These are phyloP conservation scores for Colletotrichum tamarilloi DNA, from an alignment of 2,329 filamentous ascomycete genomes.

Conservation along the genomic window DNA sequence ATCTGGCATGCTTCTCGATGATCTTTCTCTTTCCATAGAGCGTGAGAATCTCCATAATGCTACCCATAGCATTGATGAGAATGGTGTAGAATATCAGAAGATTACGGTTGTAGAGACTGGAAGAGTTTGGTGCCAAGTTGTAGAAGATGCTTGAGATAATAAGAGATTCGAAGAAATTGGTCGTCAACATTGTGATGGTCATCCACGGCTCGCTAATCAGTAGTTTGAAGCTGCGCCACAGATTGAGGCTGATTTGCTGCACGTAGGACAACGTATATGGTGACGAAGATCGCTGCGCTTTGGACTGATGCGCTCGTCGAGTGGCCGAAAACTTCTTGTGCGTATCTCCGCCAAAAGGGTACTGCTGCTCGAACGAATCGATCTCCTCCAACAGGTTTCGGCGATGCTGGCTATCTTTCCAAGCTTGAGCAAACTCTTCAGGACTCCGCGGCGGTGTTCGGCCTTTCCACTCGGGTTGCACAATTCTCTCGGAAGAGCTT, in stretches of 20 bases:
- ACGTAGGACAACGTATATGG: constrained; percentile 59
- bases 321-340: constrained; percentile 9
- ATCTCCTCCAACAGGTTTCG: constrained; percentile 8
- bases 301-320: constrained; percentile 13
- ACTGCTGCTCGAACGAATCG: constrained; percentile 12
- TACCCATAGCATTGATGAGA: constrained; percentile 61
- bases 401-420: constrained; percentile 9
- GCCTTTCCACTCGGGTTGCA: constrained; percentile 20
- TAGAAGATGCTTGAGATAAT: constrained; percentile 66
- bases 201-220: constrained; percentile 53
- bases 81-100: constrained; percentile 65
- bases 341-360: constrained; percentile 19
- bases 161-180: constrained; percentile 60
- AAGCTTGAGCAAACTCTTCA: constrained; percentile 27
- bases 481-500: constrained; percentile 40
- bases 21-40: constrained; percentile 41
- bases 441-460: constrained; percentile 16
- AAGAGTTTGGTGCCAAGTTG: constrained; percentile 52
- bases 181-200: constrained; percentile 51
- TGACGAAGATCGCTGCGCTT: constrained; percentile 51
- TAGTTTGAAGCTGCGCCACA: constrained; percentile 52
- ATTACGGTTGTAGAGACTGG: constrained; percentile 57
- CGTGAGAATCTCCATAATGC: constrained; percentile 43
- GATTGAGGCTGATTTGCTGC: constrained; percentile 57
- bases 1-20: constrained; percentile 42